A percentile compares a stretch with the other conserved stretches of the same genome.
These are phyloP conservation scores for Penicillium lividum DNA, from an alignment of 495 filamentous ascomycete genomes.

Conservation along the genomic window DNA sequence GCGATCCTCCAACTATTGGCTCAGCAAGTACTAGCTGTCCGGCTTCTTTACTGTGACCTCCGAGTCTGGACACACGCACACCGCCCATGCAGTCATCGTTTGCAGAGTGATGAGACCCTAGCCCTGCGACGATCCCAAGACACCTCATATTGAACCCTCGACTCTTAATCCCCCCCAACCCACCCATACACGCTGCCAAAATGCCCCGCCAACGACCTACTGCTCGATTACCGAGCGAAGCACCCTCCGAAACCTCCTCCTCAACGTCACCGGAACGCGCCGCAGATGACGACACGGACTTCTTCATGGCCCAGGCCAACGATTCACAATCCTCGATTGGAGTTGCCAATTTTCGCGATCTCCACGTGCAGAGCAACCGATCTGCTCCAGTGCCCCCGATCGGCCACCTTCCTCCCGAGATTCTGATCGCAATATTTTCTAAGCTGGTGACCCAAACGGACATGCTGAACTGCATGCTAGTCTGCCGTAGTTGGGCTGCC, in stretches of 20 bases:
- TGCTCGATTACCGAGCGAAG: slow-evolving; percentile 48
- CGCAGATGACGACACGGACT: slow-evolving; percentile 90
- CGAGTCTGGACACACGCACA: slow-evolving; percentile 8
- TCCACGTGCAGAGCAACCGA: slow-evolving; percentile 57
- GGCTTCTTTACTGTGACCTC: not conserved
- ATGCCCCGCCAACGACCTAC: slow-evolving; percentile 44
- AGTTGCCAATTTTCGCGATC: slow-evolving; percentile 72
- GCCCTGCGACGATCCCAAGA: slow-evolving; percentile 18
- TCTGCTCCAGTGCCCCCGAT: slow-evolving; percentile 67
- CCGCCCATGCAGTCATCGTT: slow-evolving; percentile 19
- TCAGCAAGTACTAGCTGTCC: not conserved
- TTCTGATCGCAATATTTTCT: slow-evolving; percentile 88
- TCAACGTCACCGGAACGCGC: slow-evolving; percentile 81
- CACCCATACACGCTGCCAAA: slow-evolving; percentile 10
- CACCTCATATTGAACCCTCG: slow-evolving; percentile 16
- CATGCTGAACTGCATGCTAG: slow-evolving; percentile 84
- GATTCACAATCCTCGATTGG: slow-evolving; percentile 90
- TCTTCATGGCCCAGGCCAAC: slow-evolving; percentile 79
- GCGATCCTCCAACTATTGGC: not conserved
- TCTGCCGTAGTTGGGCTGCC: slow-evolving; percentile 87
- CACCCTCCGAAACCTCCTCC: slow-evolving; percentile 64
- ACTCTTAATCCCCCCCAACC: slow-evolving; percentile 2
- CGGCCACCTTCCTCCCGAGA: slow-evolving; percentile 84
- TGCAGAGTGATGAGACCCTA: slow-evolving; percentile 27
- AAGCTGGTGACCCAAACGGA: slow-evolving; percentile 75